Conservation (phyloP, 148 eudicot genomes). For the Simmondsia chinensis region DNA sequence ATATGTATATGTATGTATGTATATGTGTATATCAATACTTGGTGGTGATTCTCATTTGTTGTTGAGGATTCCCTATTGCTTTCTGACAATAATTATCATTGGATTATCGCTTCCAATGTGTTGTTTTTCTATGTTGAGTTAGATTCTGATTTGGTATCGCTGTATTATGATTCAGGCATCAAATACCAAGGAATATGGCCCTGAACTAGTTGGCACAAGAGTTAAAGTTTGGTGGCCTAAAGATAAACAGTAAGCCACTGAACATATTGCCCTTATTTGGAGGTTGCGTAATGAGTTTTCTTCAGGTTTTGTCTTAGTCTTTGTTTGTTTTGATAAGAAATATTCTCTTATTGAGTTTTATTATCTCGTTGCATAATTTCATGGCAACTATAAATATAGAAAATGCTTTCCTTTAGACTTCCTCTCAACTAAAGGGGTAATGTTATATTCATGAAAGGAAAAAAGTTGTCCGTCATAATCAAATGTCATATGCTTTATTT, state of each 20-base stretch:
- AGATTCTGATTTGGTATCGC: not conserved
- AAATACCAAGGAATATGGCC: constrained; percentile 19
- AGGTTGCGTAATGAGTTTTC: not conserved
- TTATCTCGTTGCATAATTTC: too few species aligned
- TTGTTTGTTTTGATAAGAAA: too few species aligned
- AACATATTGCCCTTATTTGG: too few species aligned
- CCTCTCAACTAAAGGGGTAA: too few species aligned
- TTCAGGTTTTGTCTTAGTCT: not conserved
- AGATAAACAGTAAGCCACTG: constrained; percentile 53
- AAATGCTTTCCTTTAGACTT: too few species aligned
- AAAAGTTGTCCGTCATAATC: too few species aligned
- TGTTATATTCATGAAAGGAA: too few species aligned
- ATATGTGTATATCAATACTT: not conserved
- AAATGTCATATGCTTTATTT: too few species aligned
- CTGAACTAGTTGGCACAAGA: constrained; percentile 40
- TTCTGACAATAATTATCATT: not conserved
- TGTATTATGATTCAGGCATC: constrained; percentile 34
- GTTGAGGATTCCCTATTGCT: constrained; percentile 1
- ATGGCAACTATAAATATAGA: too few species aligned
- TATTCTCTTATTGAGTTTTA: too few species aligned
- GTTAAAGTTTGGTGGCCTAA: constrained; percentile 85
- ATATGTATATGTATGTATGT: not conserved
- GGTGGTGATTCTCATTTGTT: not conserved
- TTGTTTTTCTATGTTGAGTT: not conserved
- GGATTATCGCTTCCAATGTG: not conserved